phyloP scores from a whole-genome alignment of 2,329 filamentous ascomycete genomes.

The Colletotrichum karsti region DNA sequence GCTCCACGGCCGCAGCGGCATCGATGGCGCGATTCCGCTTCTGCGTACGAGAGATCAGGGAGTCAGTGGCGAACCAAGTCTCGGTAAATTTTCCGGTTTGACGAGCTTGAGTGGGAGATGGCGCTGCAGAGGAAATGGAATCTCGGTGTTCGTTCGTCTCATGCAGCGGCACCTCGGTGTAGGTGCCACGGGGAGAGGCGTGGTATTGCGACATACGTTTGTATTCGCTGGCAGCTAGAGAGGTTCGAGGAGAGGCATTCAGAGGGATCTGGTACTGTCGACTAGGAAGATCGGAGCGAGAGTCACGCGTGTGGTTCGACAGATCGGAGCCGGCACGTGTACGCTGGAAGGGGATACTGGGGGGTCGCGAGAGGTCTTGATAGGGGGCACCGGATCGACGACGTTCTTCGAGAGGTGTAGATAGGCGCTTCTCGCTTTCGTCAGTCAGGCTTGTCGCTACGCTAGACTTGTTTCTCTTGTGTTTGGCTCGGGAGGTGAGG shows the following conservation, averaged over 20 bases:
- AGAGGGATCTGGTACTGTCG: constrained; percentile 62
- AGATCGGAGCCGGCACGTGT: constrained; percentile 73
- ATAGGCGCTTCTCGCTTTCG: constrained; percentile 68
- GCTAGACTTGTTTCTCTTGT: constrained; percentile 79
- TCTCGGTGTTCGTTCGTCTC: constrained; percentile 37
- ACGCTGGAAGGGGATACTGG: constrained; percentile 80
- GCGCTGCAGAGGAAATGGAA: constrained; percentile 23
- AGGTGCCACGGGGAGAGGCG: constrained; percentile 51
- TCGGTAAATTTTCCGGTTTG: constrained; percentile 57
- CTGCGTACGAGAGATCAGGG: constrained; percentile 62
- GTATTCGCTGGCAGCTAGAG: constrained; percentile 51
- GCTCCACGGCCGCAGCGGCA: constrained; percentile 41
- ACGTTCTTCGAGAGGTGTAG: constrained; percentile 50
- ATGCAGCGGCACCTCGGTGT: constrained; percentile 57
- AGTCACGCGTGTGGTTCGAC: constrained; percentile 62
- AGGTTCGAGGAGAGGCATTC: constrained; percentile 52
- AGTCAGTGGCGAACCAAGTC: constrained; percentile 63
- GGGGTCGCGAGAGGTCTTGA: constrained; percentile 55
- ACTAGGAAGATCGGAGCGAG: constrained; percentile 62
- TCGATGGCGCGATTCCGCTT: constrained; percentile 56
- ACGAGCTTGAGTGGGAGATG: constrained; percentile 41
- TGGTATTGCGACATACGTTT: constrained; percentile 55
- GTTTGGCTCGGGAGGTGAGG: constrained; percentile 75
- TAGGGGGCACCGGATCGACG: constrained; percentile 53
- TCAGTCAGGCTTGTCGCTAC: constrained; percentile 54